These are phyloP conservation scores for Paramecium pentaurelia DNA, from an alignment of 73 alveolate genomes.

Conservation along the genomic window DNA sequence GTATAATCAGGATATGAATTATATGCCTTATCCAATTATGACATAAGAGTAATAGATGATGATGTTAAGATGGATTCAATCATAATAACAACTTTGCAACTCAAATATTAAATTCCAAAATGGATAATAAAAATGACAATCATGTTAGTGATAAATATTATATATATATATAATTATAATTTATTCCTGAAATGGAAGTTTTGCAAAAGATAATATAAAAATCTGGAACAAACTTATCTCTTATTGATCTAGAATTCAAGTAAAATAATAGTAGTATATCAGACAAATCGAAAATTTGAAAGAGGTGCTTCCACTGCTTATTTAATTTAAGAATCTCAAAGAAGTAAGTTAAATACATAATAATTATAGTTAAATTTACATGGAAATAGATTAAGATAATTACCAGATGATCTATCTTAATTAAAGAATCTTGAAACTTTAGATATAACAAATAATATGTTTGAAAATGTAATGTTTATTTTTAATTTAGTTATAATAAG, in stretches of 20 bases:
- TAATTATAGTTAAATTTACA: slow-evolving; percentile 53
- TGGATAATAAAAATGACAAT: neutral
- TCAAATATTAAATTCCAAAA: neutral
- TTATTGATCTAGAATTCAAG: slow-evolving; percentile 22
- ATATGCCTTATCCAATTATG: neutral
- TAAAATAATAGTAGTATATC: neutral
- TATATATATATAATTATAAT: neutral
- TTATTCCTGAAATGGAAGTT: neutral
- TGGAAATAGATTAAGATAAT: slow-evolving; percentile 67
- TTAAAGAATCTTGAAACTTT: slow-evolving; percentile 62
- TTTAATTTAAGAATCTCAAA: slow-evolving; percentile 67
- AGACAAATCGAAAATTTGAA: slow-evolving; percentile 67
- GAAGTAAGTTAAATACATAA: slow-evolving; percentile 39
- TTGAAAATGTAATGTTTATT: slow-evolving; percentile 42
- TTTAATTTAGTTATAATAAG: slow-evolving; percentile 50
- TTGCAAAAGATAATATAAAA: neutral
- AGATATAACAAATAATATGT: slow-evolving; percentile 74
- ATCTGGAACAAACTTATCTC: neutral
- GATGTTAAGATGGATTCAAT: neutral
- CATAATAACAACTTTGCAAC: neutral
- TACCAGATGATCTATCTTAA: slow-evolving; percentile 72
- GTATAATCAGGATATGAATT: neutral
- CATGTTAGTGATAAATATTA: neutral
- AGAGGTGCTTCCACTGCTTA: slow-evolving; percentile 63
- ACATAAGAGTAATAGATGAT: neutral